Percentiles rank a stretch among this genome's conserved stretches.
These are phyloP conservation scores for Mercurialis annua DNA, from an alignment of 345 rosid genomes.

Conservation along the genomic window DNA sequence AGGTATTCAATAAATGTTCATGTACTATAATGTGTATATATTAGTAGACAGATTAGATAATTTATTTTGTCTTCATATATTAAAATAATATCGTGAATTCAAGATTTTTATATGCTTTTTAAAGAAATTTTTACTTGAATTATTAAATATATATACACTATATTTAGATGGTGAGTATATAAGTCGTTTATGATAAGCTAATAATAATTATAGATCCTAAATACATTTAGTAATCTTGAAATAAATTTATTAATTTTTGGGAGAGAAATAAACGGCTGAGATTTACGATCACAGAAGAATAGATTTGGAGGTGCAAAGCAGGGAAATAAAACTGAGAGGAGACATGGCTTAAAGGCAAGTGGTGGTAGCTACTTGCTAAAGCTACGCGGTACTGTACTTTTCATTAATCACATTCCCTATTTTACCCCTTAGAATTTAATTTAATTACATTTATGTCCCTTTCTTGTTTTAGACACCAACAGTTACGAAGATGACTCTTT, in stretches of 20 bases:
- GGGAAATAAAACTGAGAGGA: not conserved
- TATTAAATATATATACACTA: not conserved
- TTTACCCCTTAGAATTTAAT: conserved; percentile 1
- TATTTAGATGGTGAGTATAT: too few species aligned
- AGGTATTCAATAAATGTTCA: too few species aligned
- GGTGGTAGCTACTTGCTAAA: too few species aligned
- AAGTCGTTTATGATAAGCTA: not conserved
- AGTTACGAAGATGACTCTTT: conserved; percentile 13
- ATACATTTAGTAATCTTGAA: not conserved
- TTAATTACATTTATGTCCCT: conserved; percentile 25
- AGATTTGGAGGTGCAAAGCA: conserved; percentile 3
- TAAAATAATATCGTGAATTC: too few species aligned
- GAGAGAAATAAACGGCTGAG: not conserved
- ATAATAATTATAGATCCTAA: not conserved
- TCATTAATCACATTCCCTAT: conserved; percentile 15
- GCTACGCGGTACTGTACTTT: conserved; percentile 10
- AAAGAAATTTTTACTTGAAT: not conserved
- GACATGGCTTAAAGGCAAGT: conserved; percentile 21
- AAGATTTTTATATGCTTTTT: not conserved
- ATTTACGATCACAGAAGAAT: not conserved
- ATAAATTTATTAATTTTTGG: not conserved
- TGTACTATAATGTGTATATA: too few species aligned
- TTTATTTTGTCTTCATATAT: too few species aligned
- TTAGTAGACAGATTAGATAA: too few species aligned
- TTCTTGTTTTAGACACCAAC: not conserved